A percentile compares a stretch with the other conserved stretches of the same genome.
Evolutionary conservation across 768 basidiomycete species (phyloP).

Genomic region (Mycena rosella): DNA sequence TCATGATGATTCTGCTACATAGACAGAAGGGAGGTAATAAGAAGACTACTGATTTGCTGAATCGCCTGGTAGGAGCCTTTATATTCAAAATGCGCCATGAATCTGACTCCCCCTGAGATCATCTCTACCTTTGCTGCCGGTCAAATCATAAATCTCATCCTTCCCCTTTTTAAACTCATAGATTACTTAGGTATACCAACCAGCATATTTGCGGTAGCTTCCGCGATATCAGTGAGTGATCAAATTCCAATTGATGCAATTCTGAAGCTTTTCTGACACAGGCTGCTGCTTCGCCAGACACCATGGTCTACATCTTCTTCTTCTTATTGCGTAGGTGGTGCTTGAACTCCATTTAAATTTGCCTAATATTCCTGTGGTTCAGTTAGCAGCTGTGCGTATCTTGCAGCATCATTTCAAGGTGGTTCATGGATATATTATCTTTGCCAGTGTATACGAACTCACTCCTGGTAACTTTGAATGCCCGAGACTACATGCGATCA

Average conservation of each 20-base stretch:
- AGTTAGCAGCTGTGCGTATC: too few relatives aligned
- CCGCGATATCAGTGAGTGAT: neutral
- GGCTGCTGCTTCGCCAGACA: neutral
- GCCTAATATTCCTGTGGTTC: too few relatives aligned
- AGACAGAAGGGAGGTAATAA: too few relatives aligned
- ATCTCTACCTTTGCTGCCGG: slow-evolving; percentile 13
- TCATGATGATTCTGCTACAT: too few relatives aligned
- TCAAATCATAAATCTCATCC: neutral
- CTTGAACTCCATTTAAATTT: too few relatives aligned
- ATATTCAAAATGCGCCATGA: neutral
- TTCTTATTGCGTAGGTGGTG: too few relatives aligned
- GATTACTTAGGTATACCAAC: neutral
- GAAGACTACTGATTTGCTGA: too few relatives aligned
- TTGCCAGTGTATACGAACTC: too few relatives aligned
- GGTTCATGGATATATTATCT: too few relatives aligned
- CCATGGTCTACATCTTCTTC: neutral
- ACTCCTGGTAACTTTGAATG: too few relatives aligned
- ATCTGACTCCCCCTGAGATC: neutral
- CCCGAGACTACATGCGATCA: too few relatives aligned
- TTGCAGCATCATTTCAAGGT: too few relatives aligned
- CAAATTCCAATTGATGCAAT: neutral
- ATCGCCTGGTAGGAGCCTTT: slow-evolving; percentile 21
- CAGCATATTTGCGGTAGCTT: neutral
- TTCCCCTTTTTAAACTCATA: neutral
- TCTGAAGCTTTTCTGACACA: neutral